A percentile compares a stretch with the other conserved stretches of the same genome.
phyloP scores from a whole-genome alignment of 1,284 basidiomycete species.

The Cryptococcus wingfieldii region DNA sequence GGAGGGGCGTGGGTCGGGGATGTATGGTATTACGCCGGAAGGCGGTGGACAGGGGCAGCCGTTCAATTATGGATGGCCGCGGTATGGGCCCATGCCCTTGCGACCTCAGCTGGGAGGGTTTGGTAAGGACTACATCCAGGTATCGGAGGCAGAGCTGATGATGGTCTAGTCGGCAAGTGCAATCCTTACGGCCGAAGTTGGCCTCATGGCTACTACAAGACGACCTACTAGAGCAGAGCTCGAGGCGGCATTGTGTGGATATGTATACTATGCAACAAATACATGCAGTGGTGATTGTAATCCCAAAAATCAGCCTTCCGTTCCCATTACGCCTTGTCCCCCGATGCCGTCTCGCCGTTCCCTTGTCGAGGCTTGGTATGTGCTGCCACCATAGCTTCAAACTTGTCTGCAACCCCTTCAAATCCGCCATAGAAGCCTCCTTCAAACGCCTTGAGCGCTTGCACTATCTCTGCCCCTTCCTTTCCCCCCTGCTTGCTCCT shows the following conservation, averaged over 20 bases:
- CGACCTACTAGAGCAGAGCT: conserved; percentile 17
- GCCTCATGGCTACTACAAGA: conserved; percentile 39
- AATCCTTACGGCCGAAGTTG: conserved; percentile 36
- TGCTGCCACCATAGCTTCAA: not conserved
- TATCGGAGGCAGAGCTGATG: not conserved
- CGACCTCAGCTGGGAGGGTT: conserved; percentile 37
- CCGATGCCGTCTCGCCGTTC: too few species aligned
- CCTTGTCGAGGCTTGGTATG: too few species aligned
- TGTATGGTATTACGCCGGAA: conserved; percentile 24
- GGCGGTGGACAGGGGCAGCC: conserved; percentile 15
- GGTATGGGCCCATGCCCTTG: conserved; percentile 41
- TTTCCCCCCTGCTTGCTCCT: not conserved
- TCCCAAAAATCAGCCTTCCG: too few species aligned
- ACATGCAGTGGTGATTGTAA: too few species aligned
- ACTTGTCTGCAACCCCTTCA: conserved; percentile 26
- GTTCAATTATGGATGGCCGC: conserved; percentile 42
- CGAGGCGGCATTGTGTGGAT: not conserved
- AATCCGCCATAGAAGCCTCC: conserved; percentile 36
- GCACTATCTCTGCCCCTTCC: conserved; percentile 26
- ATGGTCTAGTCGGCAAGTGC: conserved; percentile 28
- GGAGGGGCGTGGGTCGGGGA: conserved; percentile 35
- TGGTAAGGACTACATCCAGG: conserved; percentile 18
- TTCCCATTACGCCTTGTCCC: too few species aligned
- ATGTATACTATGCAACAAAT: too few species aligned
- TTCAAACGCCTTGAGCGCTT: conserved; percentile 21